Evolutionary conservation across 129 eudicot genomes (phyloP).

Genomic region (Helianthus tuberosus): DNA sequence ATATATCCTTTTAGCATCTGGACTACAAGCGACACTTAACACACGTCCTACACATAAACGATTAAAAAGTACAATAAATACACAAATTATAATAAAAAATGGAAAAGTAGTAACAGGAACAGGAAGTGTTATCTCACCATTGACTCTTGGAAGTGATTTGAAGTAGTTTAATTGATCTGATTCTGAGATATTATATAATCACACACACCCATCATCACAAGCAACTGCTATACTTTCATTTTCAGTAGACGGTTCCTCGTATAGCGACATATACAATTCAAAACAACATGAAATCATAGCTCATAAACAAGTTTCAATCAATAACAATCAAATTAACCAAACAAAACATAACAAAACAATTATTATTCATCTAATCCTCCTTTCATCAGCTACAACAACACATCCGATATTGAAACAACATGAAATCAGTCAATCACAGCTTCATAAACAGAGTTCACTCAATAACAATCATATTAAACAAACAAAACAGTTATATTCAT

Average conservation of each 20-base stretch:
- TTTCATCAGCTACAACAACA: too few species aligned
- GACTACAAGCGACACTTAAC: too few species aligned
- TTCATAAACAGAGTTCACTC: too few species aligned
- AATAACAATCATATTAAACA: too few species aligned
- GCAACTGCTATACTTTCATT: slow-evolving; percentile 62
- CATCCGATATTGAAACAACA: too few species aligned
- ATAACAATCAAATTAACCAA: slow-evolving; percentile 13
- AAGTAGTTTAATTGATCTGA: slow-evolving; percentile 44
- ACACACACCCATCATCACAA: slow-evolving; percentile 86
- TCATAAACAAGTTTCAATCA: neutral
- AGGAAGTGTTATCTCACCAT: slow-evolving; percentile 64
- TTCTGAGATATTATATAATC: slow-evolving; percentile 54
- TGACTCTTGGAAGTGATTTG: slow-evolving; percentile 76
- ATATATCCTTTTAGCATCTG: too few species aligned
- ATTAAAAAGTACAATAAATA: neutral
- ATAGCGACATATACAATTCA: neutral
- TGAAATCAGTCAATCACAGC: neutral
- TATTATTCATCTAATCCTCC: too few species aligned
- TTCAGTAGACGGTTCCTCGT: slow-evolving; percentile 28
- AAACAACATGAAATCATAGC: neutral
- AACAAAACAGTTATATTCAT: neutral
- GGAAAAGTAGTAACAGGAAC: slow-evolving; percentile 5
- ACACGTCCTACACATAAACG: slow-evolving; percentile 25
- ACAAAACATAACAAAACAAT: too few species aligned
- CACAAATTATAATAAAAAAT: neutral